Base-by-base conservation (phyloP, 2,329 filamentous ascomycete species). In the Helicocarpus griseus region DNA sequence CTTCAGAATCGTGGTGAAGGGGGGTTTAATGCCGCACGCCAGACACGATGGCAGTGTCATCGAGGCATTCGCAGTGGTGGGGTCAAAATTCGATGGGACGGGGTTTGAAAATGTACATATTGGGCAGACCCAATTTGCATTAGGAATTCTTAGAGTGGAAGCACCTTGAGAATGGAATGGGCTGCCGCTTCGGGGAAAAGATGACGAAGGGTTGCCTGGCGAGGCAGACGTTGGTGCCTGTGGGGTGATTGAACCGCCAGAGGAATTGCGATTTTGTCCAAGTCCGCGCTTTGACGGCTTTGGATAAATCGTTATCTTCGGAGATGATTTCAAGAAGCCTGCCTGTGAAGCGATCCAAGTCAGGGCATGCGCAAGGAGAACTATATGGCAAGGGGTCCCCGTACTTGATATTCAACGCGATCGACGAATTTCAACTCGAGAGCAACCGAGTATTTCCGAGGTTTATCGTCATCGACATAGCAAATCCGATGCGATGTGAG, bases 21-120 rank as follows among this genome's bases (percentile, higher is more conserved):
- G 84, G 3, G 93, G 93, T 61, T 93, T 95, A 62, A 98, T 95
- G 0, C 93, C 93, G 65, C 93, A 98, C 4, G 89, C 86, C 50
- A 95, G 74, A 65, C 93, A 98, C 58, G 91, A 88, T 3, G 90
- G 86, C 21, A 95, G 72, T 7, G 84, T 85, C 4, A 87, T 95
- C 56, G 89, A 82, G 19, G 83, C 80, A 55, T 81, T 93, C 7
- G 89, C 89, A 2, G 85, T 83, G 1, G 83, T 78, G 0, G 89
- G 87, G 61, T 97, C 91, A 65, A 97, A 97, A 66, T 95, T 96
- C 35, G 87, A 87, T 0, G 93, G 90, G 1, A 96, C 83, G 0
- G 88, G 85, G 62, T 97, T 97, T 8, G 90, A 91, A 64, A 95
- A 94, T 59, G 87, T 91, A 75, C 91, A 97, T 62, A 97, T 97